These are phyloP conservation scores for Exophiala xenobiotica DNA, from an alignment of 2,329 filamentous ascomycete species.

Conservation along the genomic window DNA sequence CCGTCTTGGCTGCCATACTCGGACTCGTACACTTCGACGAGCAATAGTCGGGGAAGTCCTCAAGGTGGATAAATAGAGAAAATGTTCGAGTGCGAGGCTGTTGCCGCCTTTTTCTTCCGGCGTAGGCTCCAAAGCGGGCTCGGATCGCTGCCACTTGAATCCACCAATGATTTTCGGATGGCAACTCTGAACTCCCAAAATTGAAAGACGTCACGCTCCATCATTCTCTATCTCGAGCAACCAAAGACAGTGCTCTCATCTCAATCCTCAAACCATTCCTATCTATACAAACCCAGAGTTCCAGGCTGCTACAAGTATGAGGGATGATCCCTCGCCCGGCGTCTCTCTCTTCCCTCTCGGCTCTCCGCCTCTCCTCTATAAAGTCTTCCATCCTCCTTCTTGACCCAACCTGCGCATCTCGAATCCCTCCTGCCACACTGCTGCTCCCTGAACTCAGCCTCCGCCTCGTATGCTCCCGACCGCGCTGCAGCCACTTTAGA, in stretches of 20 bases:
- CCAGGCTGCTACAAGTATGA: constrained; percentile 24
- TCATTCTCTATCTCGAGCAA: not conserved
- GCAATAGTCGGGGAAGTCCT: not conserved
- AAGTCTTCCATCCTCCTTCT: not conserved
- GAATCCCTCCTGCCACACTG: too few species aligned
- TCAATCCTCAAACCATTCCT: too few species aligned
- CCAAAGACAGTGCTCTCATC: too few species aligned
- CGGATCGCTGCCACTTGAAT: not conserved
- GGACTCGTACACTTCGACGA: not conserved
- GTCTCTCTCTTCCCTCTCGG: constrained; percentile 9
- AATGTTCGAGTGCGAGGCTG: not conserved
- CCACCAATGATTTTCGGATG: not conserved
- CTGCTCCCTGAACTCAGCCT: too few species aligned
- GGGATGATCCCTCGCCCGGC: constrained; percentile 29
- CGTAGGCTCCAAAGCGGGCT: not conserved
- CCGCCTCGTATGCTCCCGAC: too few species aligned
- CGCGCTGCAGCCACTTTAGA: too few species aligned
- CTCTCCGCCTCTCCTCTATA: constrained; percentile 29
- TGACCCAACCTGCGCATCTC: constrained; percentile 1
- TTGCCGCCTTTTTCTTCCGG: not conserved
- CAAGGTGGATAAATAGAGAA: not conserved
- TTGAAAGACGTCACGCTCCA: constrained; percentile 14
- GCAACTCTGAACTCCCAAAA: not conserved
- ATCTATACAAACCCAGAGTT: not conserved
- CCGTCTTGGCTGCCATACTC: constrained; percentile 29